phyloP scores from a whole-genome alignment of 768 basidiomycete species.

The Lactifluus echinatus region DNA sequence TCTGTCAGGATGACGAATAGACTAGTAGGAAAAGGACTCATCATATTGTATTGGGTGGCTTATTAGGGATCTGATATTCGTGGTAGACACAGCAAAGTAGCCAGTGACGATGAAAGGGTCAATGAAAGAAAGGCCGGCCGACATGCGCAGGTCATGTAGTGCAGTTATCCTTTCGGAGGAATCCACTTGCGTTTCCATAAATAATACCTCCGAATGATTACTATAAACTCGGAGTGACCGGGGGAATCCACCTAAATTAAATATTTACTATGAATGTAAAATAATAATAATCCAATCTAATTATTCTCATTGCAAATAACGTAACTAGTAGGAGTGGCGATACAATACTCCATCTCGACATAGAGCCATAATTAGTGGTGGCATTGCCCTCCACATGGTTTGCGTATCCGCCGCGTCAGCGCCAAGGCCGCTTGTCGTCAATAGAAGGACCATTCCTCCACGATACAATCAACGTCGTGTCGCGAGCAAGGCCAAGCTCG shows the following conservation, averaged over 20 bases:
- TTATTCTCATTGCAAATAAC: background rate
- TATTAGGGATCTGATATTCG: slow-evolving; percentile 1
- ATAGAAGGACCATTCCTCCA: slow-evolving; percentile 59
- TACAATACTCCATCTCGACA: background rate
- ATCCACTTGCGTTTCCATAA: background rate
- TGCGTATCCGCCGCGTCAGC: background rate
- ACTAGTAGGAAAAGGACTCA: slow-evolving; percentile 33
- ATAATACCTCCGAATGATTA: background rate
- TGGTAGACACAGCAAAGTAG: background rate
- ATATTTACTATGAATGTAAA: background rate
- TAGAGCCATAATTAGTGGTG: too few species aligned
- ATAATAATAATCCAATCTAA: background rate
- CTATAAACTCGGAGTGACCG: background rate
- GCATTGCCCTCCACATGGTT: background rate
- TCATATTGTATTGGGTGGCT: slow-evolving; percentile 39
- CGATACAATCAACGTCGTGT: slow-evolving; percentile 58
- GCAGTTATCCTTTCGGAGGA: background rate
- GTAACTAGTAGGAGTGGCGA: background rate
- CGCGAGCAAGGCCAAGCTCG: slow-evolving; percentile 38
- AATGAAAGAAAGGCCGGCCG: background rate
- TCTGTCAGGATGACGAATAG: slow-evolving; percentile 25
- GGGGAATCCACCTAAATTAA: background rate
- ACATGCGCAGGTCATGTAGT: background rate
- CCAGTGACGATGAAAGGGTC: background rate
- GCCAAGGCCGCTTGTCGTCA: slow-evolving; percentile 16